Evolutionary conservation across 1,284 basidiomycete genomes (phyloP), one percentile per base, ranked within the genome.

Genomic region (Erythrobasidium hasegawianum): DNA sequence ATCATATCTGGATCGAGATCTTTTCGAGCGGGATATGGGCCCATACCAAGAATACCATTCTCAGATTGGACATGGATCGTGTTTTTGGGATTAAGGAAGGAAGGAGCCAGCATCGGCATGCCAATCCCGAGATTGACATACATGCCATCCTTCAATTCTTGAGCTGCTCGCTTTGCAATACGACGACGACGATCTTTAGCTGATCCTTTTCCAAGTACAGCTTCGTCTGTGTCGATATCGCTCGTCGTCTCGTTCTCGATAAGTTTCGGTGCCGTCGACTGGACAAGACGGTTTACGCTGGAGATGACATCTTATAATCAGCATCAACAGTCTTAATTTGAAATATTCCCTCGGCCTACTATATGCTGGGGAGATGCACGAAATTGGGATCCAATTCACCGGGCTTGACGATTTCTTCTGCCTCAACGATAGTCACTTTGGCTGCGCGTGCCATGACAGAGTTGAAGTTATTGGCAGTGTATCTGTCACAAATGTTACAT

Each of bases 21-120:
- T 47, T 88, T 83, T 77, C 85, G 81, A 3, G 87, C 88, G 14
- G 91, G 92, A 76, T 92, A 93, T 47, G 90, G 90, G 1, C 91
- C 91, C 89, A 95, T 91, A 50, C 90, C 91, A 69, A 95, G 81
- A 68, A 95, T 88, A 66, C 91, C 91, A 73, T 95, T 95, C 81
- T 95, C 91, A 75, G 88, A 90, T 77, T 95, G 91, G 71, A 92
- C 75, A 88, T 89, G 92, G 26, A 94, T 89, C 57, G 83, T 84
- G 24, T 89, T 85, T 55, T 84, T 87, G 60, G 84, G 81, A 33
- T 84, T 83, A 56, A 91, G 76, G 78, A 87, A 87, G 77, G 89
- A 85, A 9, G 91, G 89, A 20, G 92, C 88, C 13, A 94, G 82
- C 16, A 90, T 93, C 16, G 91, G 91, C 85, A 95, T 95, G 26